phyloP scores from a whole-genome alignment of 2,329 filamentous ascomycete genomes.

The Fusarium longipes region DNA sequence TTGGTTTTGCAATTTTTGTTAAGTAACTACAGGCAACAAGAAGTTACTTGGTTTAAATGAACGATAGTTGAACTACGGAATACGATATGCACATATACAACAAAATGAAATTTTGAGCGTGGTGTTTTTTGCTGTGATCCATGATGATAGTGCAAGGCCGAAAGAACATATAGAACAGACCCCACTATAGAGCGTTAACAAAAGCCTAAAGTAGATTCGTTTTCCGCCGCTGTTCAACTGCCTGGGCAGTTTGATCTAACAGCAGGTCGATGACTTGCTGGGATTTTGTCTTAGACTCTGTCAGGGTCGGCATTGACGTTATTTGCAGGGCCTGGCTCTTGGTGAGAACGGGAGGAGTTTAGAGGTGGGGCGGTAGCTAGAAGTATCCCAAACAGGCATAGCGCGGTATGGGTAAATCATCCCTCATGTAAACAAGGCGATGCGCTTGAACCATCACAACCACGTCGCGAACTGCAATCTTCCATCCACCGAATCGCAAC shows the following conservation, averaged over 20 bases:
- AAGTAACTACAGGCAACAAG: constrained; percentile 47
- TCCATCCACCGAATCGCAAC: constrained; percentile 29
- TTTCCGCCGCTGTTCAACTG: not conserved
- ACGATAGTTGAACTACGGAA: constrained; percentile 40
- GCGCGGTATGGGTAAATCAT: constrained; percentile 38
- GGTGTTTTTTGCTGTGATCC: not conserved
- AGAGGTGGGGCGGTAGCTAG: constrained; percentile 34
- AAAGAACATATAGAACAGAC: not conserved
- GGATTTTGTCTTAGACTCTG: constrained; percentile 1
- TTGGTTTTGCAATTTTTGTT: constrained; percentile 32
- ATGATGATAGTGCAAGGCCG: not conserved
- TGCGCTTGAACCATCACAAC: constrained; percentile 44
- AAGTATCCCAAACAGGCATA: constrained; percentile 32
- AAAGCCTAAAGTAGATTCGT: not conserved
- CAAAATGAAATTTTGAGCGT: not conserved
- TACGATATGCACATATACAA: constrained; percentile 26
- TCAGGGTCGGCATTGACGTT: constrained; percentile 26
- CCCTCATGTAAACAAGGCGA: constrained; percentile 48
- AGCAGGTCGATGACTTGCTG: not conserved
- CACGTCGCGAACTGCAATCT: constrained; percentile 44
- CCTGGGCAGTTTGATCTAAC: not conserved
- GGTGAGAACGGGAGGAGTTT: constrained; percentile 10
- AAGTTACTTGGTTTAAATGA: constrained; percentile 45
- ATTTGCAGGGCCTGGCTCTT: constrained; percentile 5
- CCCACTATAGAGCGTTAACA: not conserved